Percentiles rank a stretch among this genome's conserved stretches.
Conservation (phyloP, 441 rosid species). For the Corymbia calophylla region DNA sequence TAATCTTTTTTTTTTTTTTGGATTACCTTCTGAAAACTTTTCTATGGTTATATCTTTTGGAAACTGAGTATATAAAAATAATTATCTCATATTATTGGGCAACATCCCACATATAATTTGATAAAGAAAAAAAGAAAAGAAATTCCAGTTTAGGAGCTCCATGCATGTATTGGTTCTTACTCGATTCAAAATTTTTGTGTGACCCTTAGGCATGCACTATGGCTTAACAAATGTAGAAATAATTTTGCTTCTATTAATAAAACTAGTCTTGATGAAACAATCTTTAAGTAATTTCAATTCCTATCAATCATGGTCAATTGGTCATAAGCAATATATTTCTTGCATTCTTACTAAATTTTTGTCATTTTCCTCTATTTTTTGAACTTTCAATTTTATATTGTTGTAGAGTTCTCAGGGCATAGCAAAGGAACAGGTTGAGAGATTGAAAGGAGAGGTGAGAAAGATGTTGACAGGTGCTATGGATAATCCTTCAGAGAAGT, state of each 20-base stretch:
- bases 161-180: background rate
- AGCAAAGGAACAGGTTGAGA: background rate
- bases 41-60: background rate
- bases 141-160: background rate
- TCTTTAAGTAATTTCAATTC: background rate
- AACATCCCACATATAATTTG: background rate
- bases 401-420: background rate
- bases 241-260: background rate
- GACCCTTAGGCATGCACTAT: background rate
- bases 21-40: no score
- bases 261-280: no score
- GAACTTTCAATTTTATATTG: background rate
- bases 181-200: background rate
- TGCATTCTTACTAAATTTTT: background rate
- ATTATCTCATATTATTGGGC: background rate
- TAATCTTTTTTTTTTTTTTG: background rate
- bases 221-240: background rate
- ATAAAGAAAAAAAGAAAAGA: background rate
- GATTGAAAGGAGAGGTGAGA: background rate
- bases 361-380: background rate
- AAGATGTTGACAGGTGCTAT: background rate
- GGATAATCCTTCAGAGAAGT: background rate
- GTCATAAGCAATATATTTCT: background rate
- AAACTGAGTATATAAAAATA: background rate
- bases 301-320: background rate